Evolutionary conservation across 2,329 filamentous ascomycete genomes (phyloP).

Genomic region (Acephala macrosclerotiorum): DNA sequence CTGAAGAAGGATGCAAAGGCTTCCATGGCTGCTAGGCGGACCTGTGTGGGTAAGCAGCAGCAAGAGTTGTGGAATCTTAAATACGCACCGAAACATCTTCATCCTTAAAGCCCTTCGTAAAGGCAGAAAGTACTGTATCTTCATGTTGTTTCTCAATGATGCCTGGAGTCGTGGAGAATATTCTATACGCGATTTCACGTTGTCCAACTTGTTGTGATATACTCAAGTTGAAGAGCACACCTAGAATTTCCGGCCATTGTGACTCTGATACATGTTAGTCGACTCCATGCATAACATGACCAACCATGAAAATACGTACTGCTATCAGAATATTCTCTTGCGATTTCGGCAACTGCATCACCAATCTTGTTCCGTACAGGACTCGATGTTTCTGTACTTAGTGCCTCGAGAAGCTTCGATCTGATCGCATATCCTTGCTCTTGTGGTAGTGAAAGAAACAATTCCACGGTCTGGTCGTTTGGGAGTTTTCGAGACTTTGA

Average conservation of each 20-base stretch:
- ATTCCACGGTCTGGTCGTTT: conserved; percentile 76
- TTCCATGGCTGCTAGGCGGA: conserved; percentile 93
- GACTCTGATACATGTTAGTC: conserved; percentile 62
- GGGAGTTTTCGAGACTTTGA: conserved; percentile 84
- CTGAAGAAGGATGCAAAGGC: conserved; percentile 97
- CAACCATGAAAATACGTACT: conserved; percentile 60
- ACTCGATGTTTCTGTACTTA: conserved; percentile 75
- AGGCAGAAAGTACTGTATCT: conserved; percentile 86
- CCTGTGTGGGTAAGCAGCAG: conserved; percentile 55
- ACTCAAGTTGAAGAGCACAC: conserved; percentile 86
- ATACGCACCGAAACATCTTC: conserved; percentile 74
- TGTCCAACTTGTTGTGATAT: conserved; percentile 84
- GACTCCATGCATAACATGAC: not conserved
- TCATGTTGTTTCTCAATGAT: conserved; percentile 98
- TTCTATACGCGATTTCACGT: conserved; percentile 91
- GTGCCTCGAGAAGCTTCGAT: conserved; percentile 80
- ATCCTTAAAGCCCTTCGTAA: conserved; percentile 92
- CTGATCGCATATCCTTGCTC: conserved; percentile 82
- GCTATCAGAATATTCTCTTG: conserved; percentile 92
- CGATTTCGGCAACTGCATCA: conserved; percentile 95
- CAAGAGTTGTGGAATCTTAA: not conserved
- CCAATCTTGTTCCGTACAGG: conserved; percentile 93
- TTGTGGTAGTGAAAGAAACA: conserved; percentile 81
- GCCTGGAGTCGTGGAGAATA: conserved; percentile 92
- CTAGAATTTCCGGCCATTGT: conserved; percentile 88